Conservation (phyloP, 2,329 filamentous ascomycete species). For the Fusarium tricinctum region DNA sequence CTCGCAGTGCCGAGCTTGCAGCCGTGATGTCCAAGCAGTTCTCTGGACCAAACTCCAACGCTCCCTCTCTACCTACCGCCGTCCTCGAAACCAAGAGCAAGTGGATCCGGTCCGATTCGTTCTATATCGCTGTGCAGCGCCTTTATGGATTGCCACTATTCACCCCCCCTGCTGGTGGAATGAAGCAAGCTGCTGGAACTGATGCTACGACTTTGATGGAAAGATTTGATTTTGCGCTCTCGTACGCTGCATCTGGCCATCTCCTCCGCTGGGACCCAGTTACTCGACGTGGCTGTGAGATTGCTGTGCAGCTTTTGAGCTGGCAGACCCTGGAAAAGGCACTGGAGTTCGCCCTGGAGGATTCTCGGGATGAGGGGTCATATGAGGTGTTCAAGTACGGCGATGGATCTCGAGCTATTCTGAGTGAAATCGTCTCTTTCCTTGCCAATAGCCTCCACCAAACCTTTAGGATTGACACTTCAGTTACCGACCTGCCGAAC, state of each 20-base stretch:
- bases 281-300: constrained; percentile 69
- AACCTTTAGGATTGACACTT: constrained; percentile 71
- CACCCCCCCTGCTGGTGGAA: constrained; percentile 47
- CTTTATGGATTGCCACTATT: constrained; percentile 70
- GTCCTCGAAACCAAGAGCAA: constrained; percentile 65
- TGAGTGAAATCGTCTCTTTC: constrained; percentile 70
- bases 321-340: constrained; percentile 75
- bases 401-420: constrained; percentile 66
- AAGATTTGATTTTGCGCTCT: constrained; percentile 69
- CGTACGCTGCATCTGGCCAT: constrained; percentile 74
- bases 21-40: constrained; percentile 48
- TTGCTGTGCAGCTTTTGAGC: constrained; percentile 69
- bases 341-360: constrained; percentile 69
- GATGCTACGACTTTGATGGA: constrained; percentile 59
- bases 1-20: constrained; percentile 61
- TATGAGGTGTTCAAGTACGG: constrained; percentile 65
- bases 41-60: constrained; percentile 50
- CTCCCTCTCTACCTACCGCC: constrained; percentile 49
- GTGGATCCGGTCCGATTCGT: constrained; percentile 68
- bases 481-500: constrained; percentile 53
- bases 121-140: constrained; percentile 69
- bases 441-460: constrained; percentile 71
- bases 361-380: constrained; percentile 53
- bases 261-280: constrained; percentile 69
- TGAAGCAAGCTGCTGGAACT: constrained; percentile 51